Conservation (phyloP, 176 grass and related monocot species). For the Triticum aestivum region DNA sequence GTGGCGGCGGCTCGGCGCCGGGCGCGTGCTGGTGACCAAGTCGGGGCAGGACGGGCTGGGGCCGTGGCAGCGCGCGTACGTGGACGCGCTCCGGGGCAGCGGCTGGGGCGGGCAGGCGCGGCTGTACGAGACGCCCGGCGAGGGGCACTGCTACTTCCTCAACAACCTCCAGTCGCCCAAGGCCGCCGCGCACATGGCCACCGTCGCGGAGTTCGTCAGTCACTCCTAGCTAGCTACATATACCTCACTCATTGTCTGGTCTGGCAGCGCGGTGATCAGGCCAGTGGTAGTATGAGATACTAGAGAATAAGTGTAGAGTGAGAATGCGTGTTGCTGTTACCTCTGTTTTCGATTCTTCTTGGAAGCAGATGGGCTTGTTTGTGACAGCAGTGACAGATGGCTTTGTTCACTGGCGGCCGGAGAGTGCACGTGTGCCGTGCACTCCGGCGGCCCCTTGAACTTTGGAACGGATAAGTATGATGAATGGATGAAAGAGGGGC, state of each 20-base stretch:
- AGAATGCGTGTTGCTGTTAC: background rate
- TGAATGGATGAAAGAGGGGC: too few relatives aligned
- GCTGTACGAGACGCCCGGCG: conserved; percentile 46
- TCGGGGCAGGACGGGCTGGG: conserved; percentile 53
- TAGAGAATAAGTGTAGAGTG: background rate
- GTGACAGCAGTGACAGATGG: conserved; percentile 9
- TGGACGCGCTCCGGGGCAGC: conserved; percentile 49
- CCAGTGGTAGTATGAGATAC: too few relatives aligned
- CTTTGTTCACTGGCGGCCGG: background rate
- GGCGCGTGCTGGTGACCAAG: conserved; percentile 51
- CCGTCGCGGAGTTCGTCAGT: conserved; percentile 38
- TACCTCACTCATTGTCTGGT: background rate
- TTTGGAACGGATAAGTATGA: background rate
- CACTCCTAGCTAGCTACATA: background rate
- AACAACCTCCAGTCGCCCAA: conserved; percentile 39
- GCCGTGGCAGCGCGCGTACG: conserved; percentile 55
- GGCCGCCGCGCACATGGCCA: conserved; percentile 56
- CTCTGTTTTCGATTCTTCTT: background rate
- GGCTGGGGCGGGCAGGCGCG: conserved; percentile 36
- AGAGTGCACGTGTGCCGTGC: background rate
- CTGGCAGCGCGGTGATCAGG: background rate
- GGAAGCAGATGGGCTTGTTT: background rate
- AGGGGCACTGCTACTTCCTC: conserved; percentile 63
- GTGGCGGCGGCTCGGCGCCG: conserved; percentile 28
- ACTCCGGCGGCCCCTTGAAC: background rate